These are phyloP conservation scores for Aspergillaceae sp. DNA, from an alignment of 2,329 filamentous ascomycete genomes.

Conservation along the genomic window DNA sequence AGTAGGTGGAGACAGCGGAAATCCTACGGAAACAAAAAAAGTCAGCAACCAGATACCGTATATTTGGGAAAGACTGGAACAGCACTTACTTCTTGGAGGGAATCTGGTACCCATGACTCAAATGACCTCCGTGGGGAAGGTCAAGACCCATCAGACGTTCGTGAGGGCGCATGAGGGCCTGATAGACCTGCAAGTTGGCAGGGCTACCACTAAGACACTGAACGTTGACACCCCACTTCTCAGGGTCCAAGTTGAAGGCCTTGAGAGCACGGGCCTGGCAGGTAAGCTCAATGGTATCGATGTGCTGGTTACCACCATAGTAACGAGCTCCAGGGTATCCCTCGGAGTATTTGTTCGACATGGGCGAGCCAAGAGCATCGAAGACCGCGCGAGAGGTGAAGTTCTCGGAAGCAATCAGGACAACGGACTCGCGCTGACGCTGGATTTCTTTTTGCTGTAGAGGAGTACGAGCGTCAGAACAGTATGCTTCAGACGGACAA, in stretches of 20 bases:
- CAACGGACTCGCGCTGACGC: conserved; percentile 96
- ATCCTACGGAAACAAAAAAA: conserved; percentile 47
- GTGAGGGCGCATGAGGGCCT: conserved; percentile 85
- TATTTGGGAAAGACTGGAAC: too few species aligned
- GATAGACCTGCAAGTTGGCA: conserved; percentile 96
- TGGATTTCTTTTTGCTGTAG: conserved; percentile 78
- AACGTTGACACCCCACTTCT: conserved; percentile 98
- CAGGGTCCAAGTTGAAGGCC: conserved; percentile 76
- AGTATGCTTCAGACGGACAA: background rate
- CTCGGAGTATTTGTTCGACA: conserved; percentile 99
- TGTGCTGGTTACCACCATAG: conserved; percentile 98
- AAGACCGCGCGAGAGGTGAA: conserved; percentile 97
- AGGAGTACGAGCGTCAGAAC: conserved; percentile 16
- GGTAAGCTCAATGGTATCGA: conserved; percentile 88
- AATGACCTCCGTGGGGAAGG: conserved; percentile 88
- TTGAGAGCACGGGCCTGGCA: conserved; percentile 91
- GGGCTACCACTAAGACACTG: conserved; percentile 88
- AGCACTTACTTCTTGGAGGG: conserved; percentile 66
- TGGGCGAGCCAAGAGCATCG: conserved; percentile 87
- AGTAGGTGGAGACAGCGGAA: conserved; percentile 97
- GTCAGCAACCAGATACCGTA: too few species aligned
- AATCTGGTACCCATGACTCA: conserved; percentile 96
- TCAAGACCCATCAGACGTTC: conserved; percentile 96
- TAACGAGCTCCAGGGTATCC: conserved; percentile 96
- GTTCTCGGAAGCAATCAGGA: conserved; percentile 98